Evolutionary conservation across 345 rosid species (phyloP), one percentile per base, ranked within the genome.

Genomic region (Melaleuca quinquenervia): DNA sequence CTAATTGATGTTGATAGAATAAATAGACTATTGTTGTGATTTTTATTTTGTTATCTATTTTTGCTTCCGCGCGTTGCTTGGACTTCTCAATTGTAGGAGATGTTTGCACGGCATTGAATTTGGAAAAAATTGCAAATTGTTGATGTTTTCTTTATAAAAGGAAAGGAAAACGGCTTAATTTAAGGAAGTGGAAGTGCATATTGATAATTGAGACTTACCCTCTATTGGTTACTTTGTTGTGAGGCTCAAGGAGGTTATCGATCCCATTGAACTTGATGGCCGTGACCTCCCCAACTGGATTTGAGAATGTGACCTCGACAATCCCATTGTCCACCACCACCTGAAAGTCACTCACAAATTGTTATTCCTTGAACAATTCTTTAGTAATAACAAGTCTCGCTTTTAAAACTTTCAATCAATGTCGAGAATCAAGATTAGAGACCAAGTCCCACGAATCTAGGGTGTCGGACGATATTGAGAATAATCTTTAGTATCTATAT

Each of bases 271-370:
- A 88, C 53, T 83, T 82, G 48, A 91, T 90, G 86, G 84, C 91
- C 3, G 36, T 62, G 14, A 91, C 85, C 9, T 88, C 83, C 15
- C 93, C 93, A 0, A 8, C 82, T 29, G 91, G 93, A 24, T 41
- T 82, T 45, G 89, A 89, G 29, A 91, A 51, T 13, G 87, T 90
- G 20, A 91, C 84, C 87, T 87, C 85, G n/a, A 91, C 87, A 9
- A 87, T 44, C 5, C 93, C 93, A 85, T 91, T 91, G 32, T 87
- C 89, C 56, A 88, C 62, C 84, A 90, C 87, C 22, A 91, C 87
- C 93, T 91, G 91, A 48, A 50, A 32, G 48, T 9, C 15, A 15
- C 4, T 36, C 48, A 7, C 26, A 32, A 70, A 36, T 70, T 36
- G 18, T 70, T 70, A 70, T 36, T 70, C 48, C 18, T 8, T 70